phyloP scores from a whole-genome alignment of 495 filamentous ascomycete species.

The Articulospora tetracladia region DNA sequence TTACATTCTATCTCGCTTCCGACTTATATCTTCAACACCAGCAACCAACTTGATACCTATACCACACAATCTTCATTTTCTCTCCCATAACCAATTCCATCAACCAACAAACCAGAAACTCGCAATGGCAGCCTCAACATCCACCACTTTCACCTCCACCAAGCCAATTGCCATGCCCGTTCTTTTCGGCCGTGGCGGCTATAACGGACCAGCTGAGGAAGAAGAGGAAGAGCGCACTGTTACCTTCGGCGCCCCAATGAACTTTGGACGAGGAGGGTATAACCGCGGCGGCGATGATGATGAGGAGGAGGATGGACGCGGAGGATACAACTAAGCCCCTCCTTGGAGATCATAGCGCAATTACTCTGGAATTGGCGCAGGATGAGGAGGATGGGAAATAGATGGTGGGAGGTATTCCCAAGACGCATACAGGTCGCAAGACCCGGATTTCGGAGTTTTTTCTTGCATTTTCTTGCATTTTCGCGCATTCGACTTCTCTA shows the following conservation, averaged over 20 bases:
- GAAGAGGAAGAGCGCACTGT: slow-evolving; percentile 28
- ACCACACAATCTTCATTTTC: background rate
- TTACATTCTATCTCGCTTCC: background rate
- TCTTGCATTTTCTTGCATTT: slow-evolving; percentile 10
- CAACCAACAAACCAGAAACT: background rate
- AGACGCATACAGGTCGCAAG: slow-evolving; percentile 6
- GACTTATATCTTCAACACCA: background rate
- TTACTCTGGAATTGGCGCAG: background rate
- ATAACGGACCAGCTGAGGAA: slow-evolving; percentile 33
- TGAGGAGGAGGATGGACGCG: slow-evolving; percentile 31
- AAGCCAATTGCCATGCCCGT: background rate
- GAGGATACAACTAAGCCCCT: slow-evolving; percentile 44
- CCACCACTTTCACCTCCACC: background rate
- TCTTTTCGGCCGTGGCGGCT: slow-evolving; percentile 32
- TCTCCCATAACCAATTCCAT: background rate
- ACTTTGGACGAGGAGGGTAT: slow-evolving; percentile 29
- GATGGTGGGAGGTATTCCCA: background rate
- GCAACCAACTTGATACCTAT: background rate
- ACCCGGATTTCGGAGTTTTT: slow-evolving; percentile 2
- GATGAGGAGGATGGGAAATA: background rate
- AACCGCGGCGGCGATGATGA: slow-evolving; percentile 17
- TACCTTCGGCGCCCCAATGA: background rate
- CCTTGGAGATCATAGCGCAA: background rate
- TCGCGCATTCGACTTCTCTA: background rate
- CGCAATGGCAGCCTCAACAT: slow-evolving; percentile 1